Percentiles rank a stretch among this genome's conserved stretches.
Conservation (phyloP, 148 eudicot species). For the Rhododendron mucronatum region DNA sequence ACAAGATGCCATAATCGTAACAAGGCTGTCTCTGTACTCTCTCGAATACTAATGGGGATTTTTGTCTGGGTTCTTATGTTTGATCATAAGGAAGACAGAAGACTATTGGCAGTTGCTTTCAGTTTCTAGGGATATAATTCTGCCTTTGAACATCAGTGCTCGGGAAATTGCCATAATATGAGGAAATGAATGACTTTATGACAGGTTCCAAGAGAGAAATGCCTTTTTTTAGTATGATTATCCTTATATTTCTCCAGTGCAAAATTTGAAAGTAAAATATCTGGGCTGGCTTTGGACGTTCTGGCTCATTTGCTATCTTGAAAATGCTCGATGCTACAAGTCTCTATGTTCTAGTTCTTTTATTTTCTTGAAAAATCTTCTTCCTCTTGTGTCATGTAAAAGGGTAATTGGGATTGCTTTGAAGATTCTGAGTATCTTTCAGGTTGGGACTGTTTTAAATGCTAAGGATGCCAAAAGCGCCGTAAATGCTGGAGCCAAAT, state of each 20-base stretch:
- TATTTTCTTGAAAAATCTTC: not conserved
- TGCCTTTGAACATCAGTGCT: not conserved
- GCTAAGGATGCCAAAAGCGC: constrained; percentile 63
- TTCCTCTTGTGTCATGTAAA: not conserved
- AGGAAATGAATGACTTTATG: not conserved
- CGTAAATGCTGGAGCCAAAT: constrained; percentile 63
- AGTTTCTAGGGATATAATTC: not conserved
- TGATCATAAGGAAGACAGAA: not conserved
- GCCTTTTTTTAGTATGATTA: not conserved
- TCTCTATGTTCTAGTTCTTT: not conserved
- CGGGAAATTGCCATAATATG: not conserved
- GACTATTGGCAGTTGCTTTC: not conserved
- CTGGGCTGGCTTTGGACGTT: not conserved
- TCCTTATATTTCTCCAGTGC: not conserved
- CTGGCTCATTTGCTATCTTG: not conserved
- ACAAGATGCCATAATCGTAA: not conserved
- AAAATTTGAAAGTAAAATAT: not conserved
- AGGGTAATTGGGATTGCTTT: not conserved
- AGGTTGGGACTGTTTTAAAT: constrained; percentile 81
- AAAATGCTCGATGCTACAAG: not conserved
- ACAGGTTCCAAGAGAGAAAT: not conserved
- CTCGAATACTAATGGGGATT: not conserved
- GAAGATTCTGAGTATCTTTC: constrained; percentile 15
- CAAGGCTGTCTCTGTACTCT: not conserved
- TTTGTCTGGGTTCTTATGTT: not conserved